Evolutionary conservation across 805 yeast species (phyloP), one percentile per base, ranked within the genome.

Genomic region (Kluyveromyces aestuarii): DNA sequence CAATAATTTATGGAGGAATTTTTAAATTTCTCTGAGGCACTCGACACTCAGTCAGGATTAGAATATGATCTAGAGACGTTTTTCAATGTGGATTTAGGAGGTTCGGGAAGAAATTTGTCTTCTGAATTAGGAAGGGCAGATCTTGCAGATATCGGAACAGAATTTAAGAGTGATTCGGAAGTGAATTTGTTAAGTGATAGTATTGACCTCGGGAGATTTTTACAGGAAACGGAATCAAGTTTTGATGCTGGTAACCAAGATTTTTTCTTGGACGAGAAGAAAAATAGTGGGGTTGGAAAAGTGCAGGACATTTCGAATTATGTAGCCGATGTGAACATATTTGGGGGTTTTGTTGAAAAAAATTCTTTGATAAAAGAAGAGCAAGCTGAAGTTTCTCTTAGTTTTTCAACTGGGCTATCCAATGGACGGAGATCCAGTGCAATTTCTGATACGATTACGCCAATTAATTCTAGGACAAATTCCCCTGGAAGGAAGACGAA

Each of bases 401-500:
- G n/a, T 5, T 25, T 19, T n/a, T n/a, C 30, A 40, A n/a, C 3
- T 40, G 39, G 10, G 17, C 13, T 19, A n/a, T 33, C 33, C 16
- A 38, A 30, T 2, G 45, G 27, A 11, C 14, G 45, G 10, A 43
- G 45, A 27, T 17, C 9, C 19, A 43, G 45, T 27, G 33, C 33
- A 2, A 39, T 43, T 17, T 43, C 45, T 14, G 45, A 43, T 35
- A 43, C 45, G 8, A 18, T 43, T 10, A 43, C 45, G 14, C 45
- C 45, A 7, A 35, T 43, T n/a, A 35, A 17, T 33, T 43, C 45
- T 11, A 43, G 17, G 25, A 43, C 39, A 11, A 43, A 35, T 19
- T 43, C 45, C 5, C 45, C 45, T 6, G 18, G 44, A 14, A 41
- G 37, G 27, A 25, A 19, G 6, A 16, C 16, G 3, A 19, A n/a